Evolutionary conservation across 495 filamentous ascomycete genomes (phyloP).

Genomic region (Annulohypoxylon moriforme): DNA sequence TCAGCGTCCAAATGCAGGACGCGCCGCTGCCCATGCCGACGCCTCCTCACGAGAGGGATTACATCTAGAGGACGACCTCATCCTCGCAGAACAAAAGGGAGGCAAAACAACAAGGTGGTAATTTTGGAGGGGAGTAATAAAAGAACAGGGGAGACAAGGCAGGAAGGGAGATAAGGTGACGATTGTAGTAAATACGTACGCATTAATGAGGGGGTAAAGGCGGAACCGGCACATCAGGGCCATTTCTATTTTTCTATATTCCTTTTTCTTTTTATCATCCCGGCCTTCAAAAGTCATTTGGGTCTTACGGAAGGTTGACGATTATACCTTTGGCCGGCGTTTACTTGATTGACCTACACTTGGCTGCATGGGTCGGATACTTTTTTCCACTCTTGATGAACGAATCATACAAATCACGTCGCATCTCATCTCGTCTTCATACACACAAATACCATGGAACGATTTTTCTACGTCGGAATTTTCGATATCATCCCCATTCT

Average conservation of each 20-base stretch:
- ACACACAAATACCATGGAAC: not conserved
- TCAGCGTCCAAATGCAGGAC: conserved; percentile 44
- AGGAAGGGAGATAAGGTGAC: not conserved
- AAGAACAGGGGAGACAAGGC: conserved; percentile 10
- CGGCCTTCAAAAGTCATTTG: not conserved
- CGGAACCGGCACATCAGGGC: not conserved
- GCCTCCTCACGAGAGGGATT: conserved; percentile 32
- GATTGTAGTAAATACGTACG: conserved; percentile 1
- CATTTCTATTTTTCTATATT: not conserved
- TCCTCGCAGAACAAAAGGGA: not conserved
- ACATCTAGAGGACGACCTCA: conserved; percentile 34
- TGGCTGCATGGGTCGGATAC: not conserved
- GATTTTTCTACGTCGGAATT: conserved; percentile 7
- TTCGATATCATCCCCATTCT: not conserved
- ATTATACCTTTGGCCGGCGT: conserved; percentile 39
- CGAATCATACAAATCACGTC: not conserved
- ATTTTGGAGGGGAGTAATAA: not conserved
- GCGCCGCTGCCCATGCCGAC: conserved; percentile 43
- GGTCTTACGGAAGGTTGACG: conserved; percentile 9
- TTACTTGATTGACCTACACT: not conserved
- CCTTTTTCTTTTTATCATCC: not conserved
- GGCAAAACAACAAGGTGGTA: not conserved
- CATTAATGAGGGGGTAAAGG: conserved; percentile 12
- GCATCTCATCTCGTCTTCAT: not conserved
- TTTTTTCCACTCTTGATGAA: conserved; percentile 6